Evolutionary conservation across 2,329 filamentous ascomycete genomes (phyloP).

Genomic region (Penicillium freii): DNA sequence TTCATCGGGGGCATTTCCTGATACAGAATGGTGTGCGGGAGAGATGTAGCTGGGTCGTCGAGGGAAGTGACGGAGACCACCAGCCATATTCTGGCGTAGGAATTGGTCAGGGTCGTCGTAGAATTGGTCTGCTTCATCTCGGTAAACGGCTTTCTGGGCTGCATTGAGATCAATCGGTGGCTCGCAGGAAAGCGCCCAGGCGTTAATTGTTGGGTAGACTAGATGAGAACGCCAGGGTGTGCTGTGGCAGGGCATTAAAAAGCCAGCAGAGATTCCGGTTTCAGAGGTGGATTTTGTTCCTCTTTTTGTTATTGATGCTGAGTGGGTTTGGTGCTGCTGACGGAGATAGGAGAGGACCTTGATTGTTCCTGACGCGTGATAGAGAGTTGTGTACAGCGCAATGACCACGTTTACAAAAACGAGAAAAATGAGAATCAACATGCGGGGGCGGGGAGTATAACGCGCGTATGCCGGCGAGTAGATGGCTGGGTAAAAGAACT

Average conservation of each 20-base stretch:
- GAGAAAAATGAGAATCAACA: slow-evolving; percentile 55
- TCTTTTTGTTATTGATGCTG: slow-evolving; percentile 37
- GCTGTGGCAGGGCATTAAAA: slow-evolving; percentile 93
- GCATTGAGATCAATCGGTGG: slow-evolving; percentile 70
- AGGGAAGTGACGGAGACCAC: slow-evolving; percentile 36
- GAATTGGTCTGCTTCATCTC: slow-evolving; percentile 89
- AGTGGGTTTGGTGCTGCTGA: slow-evolving; percentile 63
- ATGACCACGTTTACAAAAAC: slow-evolving; percentile 68
- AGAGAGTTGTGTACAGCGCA: slow-evolving; percentile 68
- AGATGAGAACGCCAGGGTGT: slow-evolving; percentile 93
- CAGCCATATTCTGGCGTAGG: slow-evolving; percentile 54
- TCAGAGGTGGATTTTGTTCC: slow-evolving; percentile 12
- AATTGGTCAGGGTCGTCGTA: slow-evolving; percentile 66
- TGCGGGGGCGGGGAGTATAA: slow-evolving; percentile 52
- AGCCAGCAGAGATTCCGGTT: slow-evolving; percentile 59
- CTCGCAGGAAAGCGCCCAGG: slow-evolving; percentile 86
- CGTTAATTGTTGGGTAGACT: slow-evolving; percentile 68
- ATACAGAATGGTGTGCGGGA: background rate
- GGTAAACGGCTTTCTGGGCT: slow-evolving; percentile 64
- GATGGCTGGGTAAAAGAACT: slow-evolving; percentile 60
- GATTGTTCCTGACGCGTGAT: slow-evolving; percentile 79
- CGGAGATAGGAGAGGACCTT: slow-evolving; percentile 73
- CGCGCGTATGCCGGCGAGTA: slow-evolving; percentile 29
- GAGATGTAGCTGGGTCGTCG: slow-evolving; percentile 34
- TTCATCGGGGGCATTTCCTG: slow-evolving; percentile 2